These are phyloP conservation scores for Ophiocordyceps polyrhachis-furcata DNA, from an alignment of 2,329 filamentous ascomycete species.

Conservation along the genomic window DNA sequence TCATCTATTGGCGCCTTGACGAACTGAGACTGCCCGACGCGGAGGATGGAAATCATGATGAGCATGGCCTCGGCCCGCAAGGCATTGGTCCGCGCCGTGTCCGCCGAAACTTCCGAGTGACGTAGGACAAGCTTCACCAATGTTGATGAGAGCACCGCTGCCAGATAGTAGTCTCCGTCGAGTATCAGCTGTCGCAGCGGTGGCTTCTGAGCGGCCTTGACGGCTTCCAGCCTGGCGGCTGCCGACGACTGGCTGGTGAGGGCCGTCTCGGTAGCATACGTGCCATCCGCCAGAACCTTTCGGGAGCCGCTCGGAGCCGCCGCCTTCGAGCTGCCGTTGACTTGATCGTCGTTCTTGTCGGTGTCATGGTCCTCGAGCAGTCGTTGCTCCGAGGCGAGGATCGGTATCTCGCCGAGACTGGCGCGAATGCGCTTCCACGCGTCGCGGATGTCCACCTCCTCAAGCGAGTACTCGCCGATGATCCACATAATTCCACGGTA, in stretches of 20 bases:
- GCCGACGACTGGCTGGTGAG: slow-evolving; percentile 83
- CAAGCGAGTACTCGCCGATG: slow-evolving; percentile 87
- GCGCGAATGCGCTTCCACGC: slow-evolving; percentile 93
- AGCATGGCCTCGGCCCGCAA: slow-evolving; percentile 94
- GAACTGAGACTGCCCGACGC: slow-evolving; percentile 96
- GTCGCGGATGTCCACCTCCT: slow-evolving; percentile 84
- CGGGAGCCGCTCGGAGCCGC: slow-evolving; percentile 66
- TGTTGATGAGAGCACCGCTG: slow-evolving; percentile 86
- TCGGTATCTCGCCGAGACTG: slow-evolving; percentile 90
- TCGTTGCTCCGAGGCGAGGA: slow-evolving; percentile 84
- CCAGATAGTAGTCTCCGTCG: slow-evolving; percentile 92
- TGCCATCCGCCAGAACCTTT: slow-evolving; percentile 87
- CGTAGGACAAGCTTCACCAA: slow-evolving; percentile 97
- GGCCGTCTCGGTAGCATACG: slow-evolving; percentile 91
- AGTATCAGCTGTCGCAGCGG: slow-evolving; percentile 87
- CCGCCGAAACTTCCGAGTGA: slow-evolving; percentile 79
- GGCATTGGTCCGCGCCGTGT: slow-evolving; percentile 75
- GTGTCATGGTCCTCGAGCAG: slow-evolving; percentile 71
- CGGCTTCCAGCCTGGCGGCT: slow-evolving; percentile 81
- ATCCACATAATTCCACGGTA: slow-evolving; percentile 97
- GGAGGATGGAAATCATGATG: slow-evolving; percentile 98
- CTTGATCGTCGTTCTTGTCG: slow-evolving; percentile 43
- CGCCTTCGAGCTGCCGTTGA: slow-evolving; percentile 64
- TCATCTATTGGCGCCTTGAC: slow-evolving; percentile 96
- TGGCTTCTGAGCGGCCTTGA: slow-evolving; percentile 93